Conservation (phyloP, 345 rosid genomes). For the Euphorbia lathyris region DNA sequence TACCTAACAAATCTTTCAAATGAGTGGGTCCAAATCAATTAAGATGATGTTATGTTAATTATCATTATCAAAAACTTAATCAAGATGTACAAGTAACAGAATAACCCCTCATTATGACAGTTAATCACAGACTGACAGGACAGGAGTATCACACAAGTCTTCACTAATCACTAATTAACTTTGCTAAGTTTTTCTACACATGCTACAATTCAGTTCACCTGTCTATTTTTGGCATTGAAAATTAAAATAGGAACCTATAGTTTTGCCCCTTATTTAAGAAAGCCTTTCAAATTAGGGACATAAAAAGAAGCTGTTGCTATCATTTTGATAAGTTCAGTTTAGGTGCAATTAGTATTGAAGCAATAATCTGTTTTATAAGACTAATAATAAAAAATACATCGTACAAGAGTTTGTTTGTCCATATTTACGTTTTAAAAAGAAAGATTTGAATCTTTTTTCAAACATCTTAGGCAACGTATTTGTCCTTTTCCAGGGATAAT, state of each 20-base stretch:
- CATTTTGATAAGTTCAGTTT: constrained; percentile 27
- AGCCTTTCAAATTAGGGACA: constrained; percentile 28
- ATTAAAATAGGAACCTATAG: constrained; percentile 13
- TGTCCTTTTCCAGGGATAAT: constrained; percentile 13
- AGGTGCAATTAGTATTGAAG: constrained; percentile 25
- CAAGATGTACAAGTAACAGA: constrained; percentile 40
- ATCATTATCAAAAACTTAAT: constrained; percentile 39
- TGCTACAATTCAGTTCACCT: constrained; percentile 39
- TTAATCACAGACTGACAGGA: constrained; percentile 40
- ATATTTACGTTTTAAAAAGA: background rate
- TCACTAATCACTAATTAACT: constrained; percentile 11
- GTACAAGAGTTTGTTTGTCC: constrained; percentile 13
- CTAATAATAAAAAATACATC: constrained; percentile 18
- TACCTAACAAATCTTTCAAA: constrained; percentile 44
- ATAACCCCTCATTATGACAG: constrained; percentile 44
- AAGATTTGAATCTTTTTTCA: constrained; percentile 11
- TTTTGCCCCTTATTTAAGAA: constrained; percentile 61
- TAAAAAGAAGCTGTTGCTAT: constrained; percentile 31
- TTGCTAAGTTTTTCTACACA: constrained; percentile 22
- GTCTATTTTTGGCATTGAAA: constrained; percentile 46
- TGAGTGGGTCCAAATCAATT: constrained; percentile 49
- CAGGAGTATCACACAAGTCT: constrained; percentile 12
- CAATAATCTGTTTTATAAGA: constrained; percentile 21
- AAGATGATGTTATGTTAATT: constrained; percentile 37
- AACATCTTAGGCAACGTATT: constrained; percentile 1